Base-by-base conservation (phyloP, 2,329 filamentous ascomycete genomes). In the Xylaria sp. region DNA sequence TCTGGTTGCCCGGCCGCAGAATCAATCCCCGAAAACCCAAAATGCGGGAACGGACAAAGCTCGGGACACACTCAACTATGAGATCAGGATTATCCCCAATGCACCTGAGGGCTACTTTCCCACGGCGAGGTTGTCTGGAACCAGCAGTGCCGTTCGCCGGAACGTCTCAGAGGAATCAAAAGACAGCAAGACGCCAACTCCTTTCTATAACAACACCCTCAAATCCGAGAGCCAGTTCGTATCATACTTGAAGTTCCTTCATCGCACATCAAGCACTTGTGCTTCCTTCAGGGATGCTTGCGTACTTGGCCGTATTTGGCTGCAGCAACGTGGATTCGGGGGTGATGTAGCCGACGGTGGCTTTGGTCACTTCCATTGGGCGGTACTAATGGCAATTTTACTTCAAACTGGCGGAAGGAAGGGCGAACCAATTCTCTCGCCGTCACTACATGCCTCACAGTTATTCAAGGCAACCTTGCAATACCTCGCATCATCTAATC, bases 381-480 rank as follows among this genome's bases (percentile, higher is more conserved):
- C 92, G 0, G 83, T 89, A n/a, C 82, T 96, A 58, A 87, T 94
- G 77, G 93, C 94, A 38, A 83, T 97, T 15, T 83, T 98, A 2
- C 84, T 98, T 49, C 90, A 93, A 78, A 89, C 88, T n/a, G 93
- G 93, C 31, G 91, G 90, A 6, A 87, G 88, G 6, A 90, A 90
- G 68, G 92, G 92, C 1, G 87, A 89, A 71, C 86, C 91, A 1
- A 82, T 93, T 6, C 85, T 98, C 17, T 93, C 94, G 6, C 85
- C 88, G 5, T 93, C 93, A 7, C 92, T 97, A 75, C 97, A 92
- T 82, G 92, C 92, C 80, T 96, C 95, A 28, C 95, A 98, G 80
- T 86, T 98, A 53, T 97, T 99, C 86, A 98, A 97, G 80, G 94
- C 93, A 2, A 90, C 91, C 1, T 83, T 99, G n/a, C 95, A 97